phyloP scores from a whole-genome alignment of 768 basidiomycete genomes.

The Boletus rubescentipes region DNA sequence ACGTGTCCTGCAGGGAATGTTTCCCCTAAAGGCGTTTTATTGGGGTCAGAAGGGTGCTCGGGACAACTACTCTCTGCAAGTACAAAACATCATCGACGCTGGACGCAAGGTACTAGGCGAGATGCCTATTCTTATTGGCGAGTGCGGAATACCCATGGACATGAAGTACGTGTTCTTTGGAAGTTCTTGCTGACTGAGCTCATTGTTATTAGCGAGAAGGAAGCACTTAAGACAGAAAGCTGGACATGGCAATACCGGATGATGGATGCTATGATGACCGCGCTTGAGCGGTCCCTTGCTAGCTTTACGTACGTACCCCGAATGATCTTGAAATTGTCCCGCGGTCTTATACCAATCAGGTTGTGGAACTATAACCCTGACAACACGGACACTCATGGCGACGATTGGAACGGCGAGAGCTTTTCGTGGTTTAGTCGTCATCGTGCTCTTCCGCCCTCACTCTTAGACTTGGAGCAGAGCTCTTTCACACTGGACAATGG shows the following conservation, averaged over 20 bases:
- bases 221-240: constrained; percentile 69
- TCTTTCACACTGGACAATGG: constrained; percentile 80
- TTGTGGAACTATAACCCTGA: constrained; percentile 94
- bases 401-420: constrained; percentile 95
- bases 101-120: constrained; percentile 74
- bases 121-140: constrained; percentile 83
- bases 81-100: constrained; percentile 71
- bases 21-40: constrained; percentile 75
- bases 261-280: constrained; percentile 94
- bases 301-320: constrained; percentile 75
- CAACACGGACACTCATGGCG: constrained; percentile 77
- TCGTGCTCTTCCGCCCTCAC: constrained; percentile 54
- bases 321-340: background rate
- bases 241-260: constrained; percentile 84
- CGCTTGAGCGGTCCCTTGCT: constrained; percentile 69
- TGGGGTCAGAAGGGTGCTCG: constrained; percentile 83
- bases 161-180: constrained; percentile 68
- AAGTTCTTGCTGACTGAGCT: background rate
- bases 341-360: constrained; percentile 37
- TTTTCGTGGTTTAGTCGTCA: constrained; percentile 88
- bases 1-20: constrained; percentile 66
- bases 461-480: constrained; percentile 58
- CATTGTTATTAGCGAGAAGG: constrained; percentile 49
- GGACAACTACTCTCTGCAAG: constrained; percentile 81
- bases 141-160: constrained; percentile 96